Percentiles rank a stretch among this genome's conserved stretches.
Conservation (phyloP, 345 rosid genomes). For the Murraya paniculata region DNA sequence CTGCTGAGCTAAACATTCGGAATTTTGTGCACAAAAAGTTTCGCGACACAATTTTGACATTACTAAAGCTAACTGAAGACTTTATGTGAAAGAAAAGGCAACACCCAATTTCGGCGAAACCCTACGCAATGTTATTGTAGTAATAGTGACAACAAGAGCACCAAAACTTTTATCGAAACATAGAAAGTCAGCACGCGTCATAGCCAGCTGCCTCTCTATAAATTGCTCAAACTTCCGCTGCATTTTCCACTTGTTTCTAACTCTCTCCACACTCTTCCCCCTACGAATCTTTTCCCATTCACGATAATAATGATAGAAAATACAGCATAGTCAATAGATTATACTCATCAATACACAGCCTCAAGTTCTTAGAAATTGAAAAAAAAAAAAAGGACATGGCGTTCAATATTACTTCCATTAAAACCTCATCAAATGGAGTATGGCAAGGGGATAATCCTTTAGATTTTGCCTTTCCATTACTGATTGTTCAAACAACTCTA, state of each 20-base stretch:
- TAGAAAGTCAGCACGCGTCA: background rate
- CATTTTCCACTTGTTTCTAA: background rate
- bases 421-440: slow-evolving; percentile 75
- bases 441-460: slow-evolving; percentile 97
- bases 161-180: background rate
- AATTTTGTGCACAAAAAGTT: too few relatives aligned
- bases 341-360: too few relatives aligned
- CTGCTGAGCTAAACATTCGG: too few relatives aligned
- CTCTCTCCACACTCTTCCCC: background rate
- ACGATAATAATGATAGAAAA: background rate
- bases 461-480: slow-evolving; percentile 71
- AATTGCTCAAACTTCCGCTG: background rate
- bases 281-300: background rate
- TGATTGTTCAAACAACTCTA: slow-evolving; percentile 67
- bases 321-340: background rate
- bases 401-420: slow-evolving; percentile 57
- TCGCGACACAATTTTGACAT: too few relatives aligned
- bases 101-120: background rate
- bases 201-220: background rate
- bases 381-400: slow-evolving; percentile 25
- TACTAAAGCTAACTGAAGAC: too few relatives aligned
- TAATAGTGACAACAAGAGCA: too few relatives aligned
- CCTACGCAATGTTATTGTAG: too few relatives aligned
- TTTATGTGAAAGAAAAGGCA: too few relatives aligned
- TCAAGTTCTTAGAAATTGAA: too few relatives aligned